Evolutionary conservation across 2,329 filamentous ascomycete species (phyloP), one percentile per base, ranked within the genome.

Genomic region (Sporothrix schenckii): DNA sequence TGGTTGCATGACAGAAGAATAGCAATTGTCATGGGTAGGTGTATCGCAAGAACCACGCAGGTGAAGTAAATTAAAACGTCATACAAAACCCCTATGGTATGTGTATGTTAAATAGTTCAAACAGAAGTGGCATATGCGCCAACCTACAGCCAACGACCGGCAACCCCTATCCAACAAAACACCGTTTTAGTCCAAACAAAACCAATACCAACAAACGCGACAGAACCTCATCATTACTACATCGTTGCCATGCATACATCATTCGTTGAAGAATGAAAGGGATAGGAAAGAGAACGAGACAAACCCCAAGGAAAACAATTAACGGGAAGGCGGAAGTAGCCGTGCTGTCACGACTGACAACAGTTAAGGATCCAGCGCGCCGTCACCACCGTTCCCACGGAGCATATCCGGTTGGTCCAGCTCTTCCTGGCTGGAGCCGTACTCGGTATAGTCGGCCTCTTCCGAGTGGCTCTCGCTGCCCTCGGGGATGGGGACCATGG

Each of bases 401-500:
- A 73, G 65, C 1, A 54, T 6, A 5, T 65, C 66, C 0, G 84
- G 83, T 73, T 86, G 83, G 72, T 86, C 85, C 5, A 86, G 79
- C 16, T 77, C 73, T 73, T 84, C 83, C 75, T 85, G 83, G 9
- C 77, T 77, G 19, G 75, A 75, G 53, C 82, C 78, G 71, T 84
- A 86, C 14, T 81, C 80, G 14, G 80, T 81, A 53, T 76, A 77
- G 6, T 75, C 78, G 2, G 86, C 86, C 70, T 86, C 84, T 71
- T 86, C 87, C 16, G 84, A 83, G 76, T 86, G 84, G 6, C 80
- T 78, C 79, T 89, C 87, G 39, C 83, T 85, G 11, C 87, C 86
- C 74, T 90, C 88, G 2, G 89, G 89, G 73, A 92, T 91, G 47
- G 88, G 86, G 21, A 91, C 83, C 82, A 92, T 88, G 74, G 89